These are phyloP conservation scores for Citrus sinensis DNA, from an alignment of 345 rosid species.

Conservation along the genomic window DVS_A1.0 CM039164.1:1532001-1532500, in stretches of 20 bases:
- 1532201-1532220: background rate
- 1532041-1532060: background rate
- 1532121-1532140: background rate
- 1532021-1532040: background rate
- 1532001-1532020: background rate
- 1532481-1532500: no score
- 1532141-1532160: background rate
- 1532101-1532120: background rate
- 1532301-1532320: background rate
- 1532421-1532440: no score
- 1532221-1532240: background rate
- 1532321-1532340: no score
- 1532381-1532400: no score
- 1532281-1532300: background rate
- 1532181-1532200: background rate
- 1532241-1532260: background rate
- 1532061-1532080: background rate
- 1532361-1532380: no score
- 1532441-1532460: no score
- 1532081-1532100: background rate
- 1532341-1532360: no score
- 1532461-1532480: no score
- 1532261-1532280: background rate
- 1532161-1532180: background rate
- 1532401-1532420: no score